Conservation (phyloP, 164 flowering plant genomes). For the Stephania japonica region DNA sequence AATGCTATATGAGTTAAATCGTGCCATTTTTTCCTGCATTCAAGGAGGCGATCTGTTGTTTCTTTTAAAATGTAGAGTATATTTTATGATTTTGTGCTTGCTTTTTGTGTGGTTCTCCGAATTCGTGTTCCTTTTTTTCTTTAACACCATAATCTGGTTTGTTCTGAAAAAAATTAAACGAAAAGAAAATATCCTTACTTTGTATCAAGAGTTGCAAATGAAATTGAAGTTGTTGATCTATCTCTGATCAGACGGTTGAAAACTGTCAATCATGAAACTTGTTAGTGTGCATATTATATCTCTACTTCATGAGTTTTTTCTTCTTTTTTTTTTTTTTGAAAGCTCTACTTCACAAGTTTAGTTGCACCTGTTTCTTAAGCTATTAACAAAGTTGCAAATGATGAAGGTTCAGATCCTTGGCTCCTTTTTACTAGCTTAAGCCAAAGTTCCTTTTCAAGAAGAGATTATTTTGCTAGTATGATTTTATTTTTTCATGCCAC, state of each 20-base stretch:
- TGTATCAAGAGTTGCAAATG: background rate
- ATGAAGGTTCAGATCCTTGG: background rate
- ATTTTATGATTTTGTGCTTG: too few relatives aligned
- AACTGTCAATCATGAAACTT: background rate
- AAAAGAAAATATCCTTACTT: background rate
- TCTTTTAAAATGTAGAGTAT: too few relatives aligned
- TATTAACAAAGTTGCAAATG: background rate
- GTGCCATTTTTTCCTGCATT: background rate
- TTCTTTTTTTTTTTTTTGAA: too few relatives aligned
- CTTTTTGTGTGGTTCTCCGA: too few relatives aligned
- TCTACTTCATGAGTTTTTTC: background rate
- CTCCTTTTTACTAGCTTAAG: background rate
- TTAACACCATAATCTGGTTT: too few relatives aligned
- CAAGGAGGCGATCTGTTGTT: background rate
- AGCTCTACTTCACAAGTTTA: background rate
- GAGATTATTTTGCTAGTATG: background rate
- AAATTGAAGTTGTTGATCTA: background rate
- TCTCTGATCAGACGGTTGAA: background rate
- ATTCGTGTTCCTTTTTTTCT: too few relatives aligned
- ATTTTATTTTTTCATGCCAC: background rate
- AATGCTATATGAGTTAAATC: background rate
- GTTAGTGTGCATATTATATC: background rate
- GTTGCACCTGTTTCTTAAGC: background rate
- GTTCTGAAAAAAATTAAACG: too few relatives aligned
- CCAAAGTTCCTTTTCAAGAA: background rate